A percentile compares a stretch with the other conserved stretches of the same genome.
phyloP scores from a whole-genome alignment of 208 protist genomes.

The Strigomonas galati region DNA sequence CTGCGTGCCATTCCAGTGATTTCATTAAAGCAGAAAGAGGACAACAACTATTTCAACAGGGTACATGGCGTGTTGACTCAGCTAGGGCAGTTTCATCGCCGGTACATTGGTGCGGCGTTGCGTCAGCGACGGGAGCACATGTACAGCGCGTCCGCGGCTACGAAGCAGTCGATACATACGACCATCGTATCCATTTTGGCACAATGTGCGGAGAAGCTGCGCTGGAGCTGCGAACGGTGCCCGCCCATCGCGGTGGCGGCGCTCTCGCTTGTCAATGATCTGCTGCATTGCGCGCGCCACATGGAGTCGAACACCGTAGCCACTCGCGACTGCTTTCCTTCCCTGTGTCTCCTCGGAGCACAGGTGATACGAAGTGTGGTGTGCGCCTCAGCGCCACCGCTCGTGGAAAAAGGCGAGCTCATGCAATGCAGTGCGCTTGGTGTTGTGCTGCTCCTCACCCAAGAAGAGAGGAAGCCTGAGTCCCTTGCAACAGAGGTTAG shows the following conservation, averaged over 20 bases:
- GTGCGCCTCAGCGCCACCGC: not conserved
- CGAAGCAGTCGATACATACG: conserved; percentile 18
- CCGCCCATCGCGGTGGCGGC: conserved; percentile 52
- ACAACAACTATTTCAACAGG: conserved; percentile 29
- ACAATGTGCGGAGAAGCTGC: conserved; percentile 13
- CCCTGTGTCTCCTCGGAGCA: not conserved
- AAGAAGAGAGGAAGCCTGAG: too few relatives aligned
- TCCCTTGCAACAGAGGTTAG: too few relatives aligned
- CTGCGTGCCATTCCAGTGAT: conserved; percentile 6
- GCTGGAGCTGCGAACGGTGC: conserved; percentile 27
- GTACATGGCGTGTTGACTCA: conserved; percentile 82
- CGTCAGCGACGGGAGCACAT: conserved; percentile 33
- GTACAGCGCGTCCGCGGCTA: conserved; percentile 24
- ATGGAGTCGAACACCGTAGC: too few relatives aligned
- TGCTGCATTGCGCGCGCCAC: too few relatives aligned
- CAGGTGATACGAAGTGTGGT: not conserved
- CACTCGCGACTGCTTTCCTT: not conserved
- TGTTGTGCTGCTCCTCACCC: too few relatives aligned
- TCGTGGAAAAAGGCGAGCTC: too few relatives aligned
- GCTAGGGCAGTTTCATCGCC: conserved; percentile 65
- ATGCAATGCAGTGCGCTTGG: too few relatives aligned
- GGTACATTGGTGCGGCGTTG: conserved; percentile 59
- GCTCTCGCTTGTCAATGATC: conserved; percentile 51
- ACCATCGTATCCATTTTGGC: conserved; percentile 26
- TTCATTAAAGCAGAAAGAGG: not conserved